phyloP scores from a whole-genome alignment of 805 yeast species.

The Dipodascopsis uninucleata region DNA sequence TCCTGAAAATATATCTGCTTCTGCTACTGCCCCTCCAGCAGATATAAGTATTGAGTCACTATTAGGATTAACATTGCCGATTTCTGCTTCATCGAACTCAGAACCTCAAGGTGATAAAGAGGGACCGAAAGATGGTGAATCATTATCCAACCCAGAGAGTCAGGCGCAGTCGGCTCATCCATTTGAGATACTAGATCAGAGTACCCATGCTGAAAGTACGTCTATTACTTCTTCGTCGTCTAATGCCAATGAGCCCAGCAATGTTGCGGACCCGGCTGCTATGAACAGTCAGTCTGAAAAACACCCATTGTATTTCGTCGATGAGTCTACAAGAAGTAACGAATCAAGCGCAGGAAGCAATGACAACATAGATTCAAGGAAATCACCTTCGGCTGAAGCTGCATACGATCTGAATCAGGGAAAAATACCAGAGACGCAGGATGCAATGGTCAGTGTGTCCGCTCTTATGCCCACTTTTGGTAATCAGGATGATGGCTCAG shows the following conservation, averaged over 20 bases:
- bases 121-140: too few relatives aligned
- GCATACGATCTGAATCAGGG: slow-evolving; percentile 1
- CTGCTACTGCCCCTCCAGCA: slow-evolving; percentile 1
- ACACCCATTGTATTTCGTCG: slow-evolving; percentile 12
- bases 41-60: slow-evolving; percentile 11
- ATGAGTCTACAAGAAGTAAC: slow-evolving; percentile 6
- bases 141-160: too few relatives aligned
- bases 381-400: not conserved
- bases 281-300: not conserved
- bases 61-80: slow-evolving; percentile 14
- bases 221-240: too few relatives aligned
- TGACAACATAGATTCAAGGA: not conserved
- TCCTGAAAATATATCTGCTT: not conserved
- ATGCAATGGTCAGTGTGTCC: not conserved
- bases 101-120: too few relatives aligned
- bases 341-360: not conserved
- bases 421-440: not conserved
- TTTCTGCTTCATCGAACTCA: slow-evolving; percentile 9
- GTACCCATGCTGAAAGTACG: too few relatives aligned
- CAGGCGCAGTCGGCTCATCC: too few relatives aligned
- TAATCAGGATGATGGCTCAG: too few relatives aligned
- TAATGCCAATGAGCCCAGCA: too few relatives aligned
- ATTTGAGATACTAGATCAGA: too few relatives aligned
- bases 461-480: not conserved
- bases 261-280: not conserved